Evolutionary conservation across 2,329 filamentous ascomycete genomes (phyloP).

Genomic region (Colletotrichum acutatum): DNA sequence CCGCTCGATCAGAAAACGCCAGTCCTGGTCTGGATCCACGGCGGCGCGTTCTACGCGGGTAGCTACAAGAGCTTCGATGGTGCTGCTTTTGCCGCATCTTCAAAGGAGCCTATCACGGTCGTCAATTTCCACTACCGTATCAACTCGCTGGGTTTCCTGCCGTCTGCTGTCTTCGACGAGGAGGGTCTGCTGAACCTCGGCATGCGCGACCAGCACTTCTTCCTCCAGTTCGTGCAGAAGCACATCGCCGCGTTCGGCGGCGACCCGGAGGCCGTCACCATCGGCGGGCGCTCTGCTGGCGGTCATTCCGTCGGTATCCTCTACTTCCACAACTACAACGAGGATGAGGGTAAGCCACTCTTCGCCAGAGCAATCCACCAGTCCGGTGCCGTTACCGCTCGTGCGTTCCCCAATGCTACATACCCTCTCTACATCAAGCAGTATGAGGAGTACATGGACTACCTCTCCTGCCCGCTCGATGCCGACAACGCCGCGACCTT

Average conservation of each 20-base stretch:
- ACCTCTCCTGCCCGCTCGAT: constrained; percentile 62
- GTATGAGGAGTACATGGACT: constrained; percentile 63
- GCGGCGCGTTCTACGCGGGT: constrained; percentile 48
- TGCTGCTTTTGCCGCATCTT: constrained; percentile 45
- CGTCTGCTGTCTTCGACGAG: constrained; percentile 63
- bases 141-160: constrained; percentile 70
- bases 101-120: constrained; percentile 65
- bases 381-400: constrained; percentile 61
- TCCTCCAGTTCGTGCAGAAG: constrained; percentile 71
- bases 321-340: constrained; percentile 69
- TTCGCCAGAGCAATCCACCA: constrained; percentile 77
- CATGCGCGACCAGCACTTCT: constrained; percentile 69
- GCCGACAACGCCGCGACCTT: constrained; percentile 62
- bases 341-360: constrained; percentile 68
- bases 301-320: constrained; percentile 72
- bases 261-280: constrained; percentile 71
- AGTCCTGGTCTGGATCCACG: constrained; percentile 53
- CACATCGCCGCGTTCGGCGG: constrained; percentile 75
- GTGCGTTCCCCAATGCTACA: constrained; percentile 41
- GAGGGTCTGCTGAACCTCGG: constrained; percentile 70
- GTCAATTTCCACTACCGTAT: constrained; percentile 74
- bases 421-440: constrained; percentile 57
- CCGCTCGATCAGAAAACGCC: constrained; percentile 49
- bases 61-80: constrained; percentile 49
- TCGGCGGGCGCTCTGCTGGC: constrained; percentile 71